Percentiles rank a stretch among this genome's conserved stretches.
These are phyloP conservation scores for Ophiocordyceps camponoti-saundersi DNA, from an alignment of 2,329 filamentous ascomycete genomes.

Conservation along the genomic window DNA sequence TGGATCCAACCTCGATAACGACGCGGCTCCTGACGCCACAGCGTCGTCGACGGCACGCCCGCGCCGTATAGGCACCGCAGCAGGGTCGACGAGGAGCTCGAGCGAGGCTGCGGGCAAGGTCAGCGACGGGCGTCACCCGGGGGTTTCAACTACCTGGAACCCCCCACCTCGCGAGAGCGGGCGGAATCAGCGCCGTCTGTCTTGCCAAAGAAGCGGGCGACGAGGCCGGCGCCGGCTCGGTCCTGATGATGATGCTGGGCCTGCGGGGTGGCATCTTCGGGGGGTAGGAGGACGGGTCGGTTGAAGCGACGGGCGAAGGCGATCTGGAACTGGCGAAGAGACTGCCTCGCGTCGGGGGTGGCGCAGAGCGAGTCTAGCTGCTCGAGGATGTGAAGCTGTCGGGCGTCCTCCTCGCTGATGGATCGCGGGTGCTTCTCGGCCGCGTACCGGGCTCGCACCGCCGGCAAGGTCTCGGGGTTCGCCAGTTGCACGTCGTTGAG, in stretches of 20 bases:
- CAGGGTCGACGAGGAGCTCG: not conserved
- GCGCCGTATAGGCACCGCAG: conserved; percentile 1
- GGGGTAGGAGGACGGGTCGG: conserved; percentile 22
- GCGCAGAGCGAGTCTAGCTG: conserved; percentile 28
- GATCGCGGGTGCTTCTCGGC: conserved; percentile 9
- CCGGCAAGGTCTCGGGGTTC: conserved; percentile 7
- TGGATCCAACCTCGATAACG: conserved; percentile 1
- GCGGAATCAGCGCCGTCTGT: not conserved
- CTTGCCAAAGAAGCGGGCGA: conserved; percentile 12
- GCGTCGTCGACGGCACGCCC: not conserved
- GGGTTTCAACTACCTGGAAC: not conserved
- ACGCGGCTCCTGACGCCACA: conserved; percentile 1
- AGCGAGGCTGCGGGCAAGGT: not conserved
- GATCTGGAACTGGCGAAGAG: conserved; percentile 31
- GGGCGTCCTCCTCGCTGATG: conserved; percentile 19
- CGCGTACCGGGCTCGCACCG: conserved; percentile 31
- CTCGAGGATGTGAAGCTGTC: conserved; percentile 25
- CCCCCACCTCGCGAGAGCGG: not conserved
- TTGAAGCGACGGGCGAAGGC: conserved; percentile 24
- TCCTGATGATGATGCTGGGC: conserved; percentile 11
- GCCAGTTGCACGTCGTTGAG: conserved; percentile 1
- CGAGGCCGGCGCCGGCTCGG: conserved; percentile 7
- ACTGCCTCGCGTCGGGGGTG: conserved; percentile 27
- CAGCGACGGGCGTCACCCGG: not conserved
- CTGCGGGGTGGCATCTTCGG: conserved; percentile 9